Evolutionary conservation across 371 early-diverging fungal species (phyloP).

Genomic region (Mortierella sp.): DNA sequence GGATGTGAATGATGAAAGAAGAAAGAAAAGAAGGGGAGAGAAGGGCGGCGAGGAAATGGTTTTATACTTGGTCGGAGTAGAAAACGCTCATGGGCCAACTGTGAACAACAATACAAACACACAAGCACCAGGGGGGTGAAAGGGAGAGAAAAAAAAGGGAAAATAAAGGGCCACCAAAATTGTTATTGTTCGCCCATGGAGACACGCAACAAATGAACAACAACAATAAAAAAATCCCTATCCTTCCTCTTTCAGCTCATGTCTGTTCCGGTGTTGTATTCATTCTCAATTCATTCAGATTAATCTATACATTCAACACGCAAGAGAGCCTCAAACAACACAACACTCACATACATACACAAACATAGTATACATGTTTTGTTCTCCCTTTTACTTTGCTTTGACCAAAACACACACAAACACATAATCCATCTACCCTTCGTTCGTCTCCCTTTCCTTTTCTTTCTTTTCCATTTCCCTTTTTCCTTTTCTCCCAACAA

Average conservation of each 20-base stretch:
- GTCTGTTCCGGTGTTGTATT: conserved; percentile 22
- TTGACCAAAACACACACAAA: conserved; percentile 7
- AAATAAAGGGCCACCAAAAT: conserved; percentile 12
- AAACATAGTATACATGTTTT: not conserved
- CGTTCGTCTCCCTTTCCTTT: not conserved
- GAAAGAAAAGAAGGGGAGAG: not conserved
- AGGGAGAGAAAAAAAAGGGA: not conserved
- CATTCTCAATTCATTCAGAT: conserved; percentile 22
- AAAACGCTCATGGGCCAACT: conserved; percentile 3
- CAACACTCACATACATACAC: not conserved
- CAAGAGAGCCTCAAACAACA: conserved; percentile 2
- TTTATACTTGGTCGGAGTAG: conserved; percentile 10
- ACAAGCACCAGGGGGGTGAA: conserved; percentile 1
- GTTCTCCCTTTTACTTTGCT: not conserved
- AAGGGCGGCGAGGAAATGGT: conserved; percentile 3
- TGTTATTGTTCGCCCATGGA: not conserved
- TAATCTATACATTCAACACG: conserved; percentile 2
- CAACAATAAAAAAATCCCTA: not conserved
- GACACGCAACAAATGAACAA: not conserved
- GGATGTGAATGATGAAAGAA: not conserved
- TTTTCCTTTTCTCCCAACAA: not conserved
- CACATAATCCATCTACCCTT: conserved; percentile 15
- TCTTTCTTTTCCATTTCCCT: not conserved
- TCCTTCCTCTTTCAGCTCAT: not conserved
- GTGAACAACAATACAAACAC: not conserved